Conservation (phyloP, 805 yeast species). For the Kazachstania martiniae region DNA sequence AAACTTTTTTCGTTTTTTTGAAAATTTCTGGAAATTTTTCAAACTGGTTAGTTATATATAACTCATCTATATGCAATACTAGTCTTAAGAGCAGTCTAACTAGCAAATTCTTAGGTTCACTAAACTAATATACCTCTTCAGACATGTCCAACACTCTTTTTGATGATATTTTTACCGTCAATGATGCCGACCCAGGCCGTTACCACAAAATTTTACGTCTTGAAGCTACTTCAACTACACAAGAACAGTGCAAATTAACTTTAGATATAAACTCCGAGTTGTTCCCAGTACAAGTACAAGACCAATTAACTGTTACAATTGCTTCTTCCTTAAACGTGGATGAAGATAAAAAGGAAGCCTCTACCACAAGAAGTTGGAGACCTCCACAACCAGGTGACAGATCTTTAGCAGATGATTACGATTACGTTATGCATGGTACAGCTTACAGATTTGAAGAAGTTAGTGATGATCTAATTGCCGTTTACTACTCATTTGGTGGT, state of each 20-base stretch:
- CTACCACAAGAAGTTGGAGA: conserved; percentile 32
- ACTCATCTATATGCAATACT: no score
- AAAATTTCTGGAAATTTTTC: no score
- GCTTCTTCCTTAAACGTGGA: conserved; percentile 63
- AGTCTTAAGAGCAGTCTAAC: no score
- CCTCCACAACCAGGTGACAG: conserved; percentile 71
- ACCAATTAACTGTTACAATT: conserved; percentile 73
- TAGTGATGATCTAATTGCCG: conserved; percentile 55
- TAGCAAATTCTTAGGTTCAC: no score
- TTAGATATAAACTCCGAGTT: conserved; percentile 86
- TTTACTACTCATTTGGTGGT: conserved; percentile 93
- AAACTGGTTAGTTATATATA: no score
- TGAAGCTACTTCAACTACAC: conserved; percentile 75
- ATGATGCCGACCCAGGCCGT: conserved; percentile 76
- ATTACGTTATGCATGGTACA: conserved; percentile 96
- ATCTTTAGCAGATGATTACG: conserved; percentile 91
- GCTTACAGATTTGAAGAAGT: conserved; percentile 94
- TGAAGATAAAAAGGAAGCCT: conserved; percentile 32
- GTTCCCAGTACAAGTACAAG: conserved; percentile 70
- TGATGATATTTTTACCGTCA: conserved; percentile 84
- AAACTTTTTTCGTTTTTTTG: no score
- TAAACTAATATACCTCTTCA: neutral
- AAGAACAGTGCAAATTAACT: conserved; percentile 60
- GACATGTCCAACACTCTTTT: conserved; percentile 63
- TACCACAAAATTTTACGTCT: conserved; percentile 88